Conservation (phyloP, 768 basidiomycete species). For the Obba rivulosa region DNA sequence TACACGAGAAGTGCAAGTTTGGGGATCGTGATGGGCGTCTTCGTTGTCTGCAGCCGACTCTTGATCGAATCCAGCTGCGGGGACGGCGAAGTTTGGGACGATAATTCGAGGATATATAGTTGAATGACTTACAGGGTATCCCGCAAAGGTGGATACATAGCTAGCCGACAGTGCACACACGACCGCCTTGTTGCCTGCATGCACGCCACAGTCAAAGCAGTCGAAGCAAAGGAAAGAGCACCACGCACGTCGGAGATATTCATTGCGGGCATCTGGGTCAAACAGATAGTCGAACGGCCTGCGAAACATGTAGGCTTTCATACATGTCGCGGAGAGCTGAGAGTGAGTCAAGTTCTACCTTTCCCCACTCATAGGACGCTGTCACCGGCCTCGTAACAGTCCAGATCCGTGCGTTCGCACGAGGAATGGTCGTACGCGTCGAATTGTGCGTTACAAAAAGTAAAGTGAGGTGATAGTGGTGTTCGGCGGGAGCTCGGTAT, state of each 20-base stretch:
- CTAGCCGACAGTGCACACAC: slow-evolving; percentile 89
- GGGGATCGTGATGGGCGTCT: slow-evolving; percentile 68
- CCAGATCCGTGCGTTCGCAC: slow-evolving; percentile 73
- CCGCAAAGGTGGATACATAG: slow-evolving; percentile 87
- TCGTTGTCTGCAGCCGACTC: slow-evolving; percentile 84
- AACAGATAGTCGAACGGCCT: slow-evolving; percentile 61
- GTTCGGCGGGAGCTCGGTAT: no score
- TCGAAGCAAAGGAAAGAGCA: not conserved
- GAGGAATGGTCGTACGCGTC: slow-evolving; percentile 21
- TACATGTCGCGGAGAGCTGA: not conserved
- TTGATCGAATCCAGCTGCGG: slow-evolving; percentile 88
- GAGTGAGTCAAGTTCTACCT: slow-evolving; percentile 31
- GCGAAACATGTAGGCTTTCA: slow-evolving; percentile 6
- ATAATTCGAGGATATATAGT: slow-evolving; percentile 1
- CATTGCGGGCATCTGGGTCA: slow-evolving; percentile 56
- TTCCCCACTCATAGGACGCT: slow-evolving; percentile 76
- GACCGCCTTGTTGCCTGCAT: slow-evolving; percentile 78
- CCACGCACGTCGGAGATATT: slow-evolving; percentile 59
- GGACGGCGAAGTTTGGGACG: not conserved
- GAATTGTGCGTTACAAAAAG: not conserved
- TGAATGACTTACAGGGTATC: slow-evolving; percentile 71
- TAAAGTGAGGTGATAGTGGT: no score
- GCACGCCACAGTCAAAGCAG: not conserved
- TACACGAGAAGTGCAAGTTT: slow-evolving; percentile 69
- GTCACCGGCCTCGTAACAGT: slow-evolving; percentile 58